A percentile compares a stretch with the other conserved stretches of the same genome.
These are phyloP conservation scores for Amaranthus tricolor DNA, from an alignment of 179 eudicot genomes.

Conservation along the genomic window DNA sequence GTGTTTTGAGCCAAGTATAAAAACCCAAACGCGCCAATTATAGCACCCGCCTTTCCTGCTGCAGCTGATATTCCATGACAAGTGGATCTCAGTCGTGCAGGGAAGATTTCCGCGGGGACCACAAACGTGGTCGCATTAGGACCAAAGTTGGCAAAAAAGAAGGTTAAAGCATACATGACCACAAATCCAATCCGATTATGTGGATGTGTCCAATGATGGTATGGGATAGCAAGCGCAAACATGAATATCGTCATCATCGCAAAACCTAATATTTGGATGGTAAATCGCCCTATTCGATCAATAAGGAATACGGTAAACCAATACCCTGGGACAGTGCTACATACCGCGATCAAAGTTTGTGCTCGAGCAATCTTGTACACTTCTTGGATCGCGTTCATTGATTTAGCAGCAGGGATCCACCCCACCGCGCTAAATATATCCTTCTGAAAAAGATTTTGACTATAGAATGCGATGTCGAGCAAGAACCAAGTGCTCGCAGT, in stretches of 20 bases:
- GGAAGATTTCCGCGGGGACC: constrained; percentile 59
- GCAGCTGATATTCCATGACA: constrained; percentile 63
- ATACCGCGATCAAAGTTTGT: constrained; percentile 49
- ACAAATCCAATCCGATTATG: constrained; percentile 48
- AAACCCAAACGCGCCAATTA: constrained; percentile 56
- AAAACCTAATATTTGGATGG: constrained; percentile 51
- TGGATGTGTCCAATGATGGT: constrained; percentile 43
- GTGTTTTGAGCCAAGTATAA: constrained; percentile 44
- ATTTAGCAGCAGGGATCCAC: constrained; percentile 52
- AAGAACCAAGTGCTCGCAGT: constrained; percentile 57
- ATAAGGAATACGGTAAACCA: constrained; percentile 54
- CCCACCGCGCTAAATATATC: constrained; percentile 55
- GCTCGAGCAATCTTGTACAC: constrained; percentile 44
- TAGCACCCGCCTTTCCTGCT: constrained; percentile 52
- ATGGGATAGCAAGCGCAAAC: constrained; percentile 47
- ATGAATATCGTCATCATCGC: constrained; percentile 56
- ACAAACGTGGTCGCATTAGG: constrained; percentile 59
- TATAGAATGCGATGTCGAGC: constrained; percentile 49
- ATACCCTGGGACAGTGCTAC: constrained; percentile 59
- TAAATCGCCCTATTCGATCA: constrained; percentile 46
- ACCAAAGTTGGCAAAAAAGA: constrained; percentile 58
- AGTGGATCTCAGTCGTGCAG: constrained; percentile 51
- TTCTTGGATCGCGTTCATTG: constrained; percentile 54
- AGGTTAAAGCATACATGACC: constrained; percentile 45
- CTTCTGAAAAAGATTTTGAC: constrained; percentile 53